Base-by-base conservation (phyloP, 202 grass and related monocot species). In the Saccharum hybrid region DNA sequence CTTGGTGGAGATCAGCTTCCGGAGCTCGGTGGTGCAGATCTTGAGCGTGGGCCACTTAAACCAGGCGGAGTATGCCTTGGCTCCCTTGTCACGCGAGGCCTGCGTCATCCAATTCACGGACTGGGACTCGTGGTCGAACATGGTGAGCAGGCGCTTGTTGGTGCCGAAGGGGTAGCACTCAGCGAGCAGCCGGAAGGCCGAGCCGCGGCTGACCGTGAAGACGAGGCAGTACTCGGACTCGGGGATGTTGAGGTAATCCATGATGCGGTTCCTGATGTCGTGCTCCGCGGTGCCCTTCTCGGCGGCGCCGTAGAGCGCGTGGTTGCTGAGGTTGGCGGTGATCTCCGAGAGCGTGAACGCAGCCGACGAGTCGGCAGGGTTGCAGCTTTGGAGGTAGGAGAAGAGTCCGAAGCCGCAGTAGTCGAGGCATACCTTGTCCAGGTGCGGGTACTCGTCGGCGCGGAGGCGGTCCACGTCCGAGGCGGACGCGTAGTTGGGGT, bases 331-430 rank as follows among this genome's bases (percentile, higher is more conserved):
- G 56, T 99, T 99, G 62, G 89, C 93, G 7, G 93, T 99, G 83
- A 96, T 94, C 89, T 96, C 93, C 31, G 87, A 87, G 21, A 99
- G 82, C 60, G 88, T 96, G 90, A 99, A 94, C 43, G 93, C 84
- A 7, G 86, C 78, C 73, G 90, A 76, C 23, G 85, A 92, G 65
- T 92, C 92, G 82, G 62, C 79, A 12, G 16, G 73, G 73, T 94
- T 88, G 75, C 87, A 93, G 79, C 83, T 86, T 71, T 99, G 96
- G 70, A 98, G 87, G 54, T 85, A 91, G 80, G 96, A 99, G 86
- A 99, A 99, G 61, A 99, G 89, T 8, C 96, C 96, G 26, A 99
- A 99, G 74, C 96, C 96, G 65, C 96, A 99, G 88, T 99, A 99
- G 87, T 99, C 96, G n/a, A 99, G 93, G 86, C 96, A 99, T 62